Percentiles rank a stretch among this genome's conserved stretches.
Evolutionary conservation across 2,329 filamentous ascomycete genomes (phyloP).

Genomic region (Pleoardoris graminearum): DNA sequence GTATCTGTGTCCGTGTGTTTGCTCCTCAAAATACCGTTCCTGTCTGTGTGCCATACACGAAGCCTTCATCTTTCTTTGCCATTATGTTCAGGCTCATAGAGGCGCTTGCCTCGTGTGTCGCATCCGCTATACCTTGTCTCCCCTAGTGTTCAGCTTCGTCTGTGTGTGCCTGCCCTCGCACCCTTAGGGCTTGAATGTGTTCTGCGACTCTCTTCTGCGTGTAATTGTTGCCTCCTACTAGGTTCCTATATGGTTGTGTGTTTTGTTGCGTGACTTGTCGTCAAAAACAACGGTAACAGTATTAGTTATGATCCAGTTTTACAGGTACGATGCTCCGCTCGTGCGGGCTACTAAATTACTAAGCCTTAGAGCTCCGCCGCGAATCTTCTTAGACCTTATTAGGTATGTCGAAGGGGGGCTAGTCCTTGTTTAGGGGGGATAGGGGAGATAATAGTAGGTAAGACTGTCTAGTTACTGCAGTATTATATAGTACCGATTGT

Average conservation of each 20-base stretch:
- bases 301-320: conserved; percentile 13
- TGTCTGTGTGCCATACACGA: conserved; percentile 3
- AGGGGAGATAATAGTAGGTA: conserved; percentile 15
- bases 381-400: conserved; percentile 34
- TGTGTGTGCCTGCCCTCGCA: not conserved
- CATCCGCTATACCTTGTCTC: conserved; percentile 1
- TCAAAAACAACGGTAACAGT: conserved; percentile 11
- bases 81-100: conserved; percentile 9
- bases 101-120: conserved; percentile 13
- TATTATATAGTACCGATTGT: conserved; percentile 18
- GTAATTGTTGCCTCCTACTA: conserved; percentile 13
- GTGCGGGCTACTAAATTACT: conserved; percentile 14
- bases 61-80: conserved; percentile 5
- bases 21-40: not conserved
- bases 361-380: conserved; percentile 17
- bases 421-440: conserved; percentile 9
- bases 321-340: conserved; percentile 17
- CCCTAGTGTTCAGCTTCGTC: no score
- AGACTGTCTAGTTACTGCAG: conserved; percentile 18
- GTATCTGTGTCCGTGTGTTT: conserved; percentile 11
- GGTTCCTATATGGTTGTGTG: conserved; percentile 18
- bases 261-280: conserved; percentile 17
- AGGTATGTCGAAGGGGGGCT: conserved; percentile 10
- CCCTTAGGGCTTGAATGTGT: conserved; percentile 12
- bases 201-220: conserved; percentile 1